Evolutionary conservation across 2,329 filamentous ascomycete species (phyloP), one percentile per base, ranked within the genome.

Genomic region (Diaporthe helianthi): DNA sequence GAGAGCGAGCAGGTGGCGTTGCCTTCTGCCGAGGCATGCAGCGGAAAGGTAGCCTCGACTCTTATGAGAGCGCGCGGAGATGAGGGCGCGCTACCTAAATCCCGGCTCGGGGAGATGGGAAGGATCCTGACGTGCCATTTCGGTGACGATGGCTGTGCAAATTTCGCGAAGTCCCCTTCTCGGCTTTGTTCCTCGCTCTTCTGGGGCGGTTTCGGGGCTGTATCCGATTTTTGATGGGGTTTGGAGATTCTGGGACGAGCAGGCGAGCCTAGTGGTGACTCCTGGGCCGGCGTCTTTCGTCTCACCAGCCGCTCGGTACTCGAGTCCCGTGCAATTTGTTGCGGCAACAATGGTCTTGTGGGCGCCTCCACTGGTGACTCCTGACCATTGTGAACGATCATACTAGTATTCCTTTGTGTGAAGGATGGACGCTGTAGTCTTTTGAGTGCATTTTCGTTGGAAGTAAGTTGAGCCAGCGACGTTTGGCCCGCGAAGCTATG

Each of bases 31-130:
- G 58, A 46, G 22, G 44, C 29, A 12, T 65, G 41, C 15, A 41
- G 64, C 19, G 69, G 65, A 22, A 71, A 47, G 17, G 65, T 24
- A 4, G 60, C 69, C 54, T 71, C 69, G 6, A 71, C 31, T n/a
- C 47, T 65, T 38, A 65, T 7, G 1, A 49, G 24, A 22, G 55
- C 19, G 29, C 64, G 68, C 22, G 55, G 17, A 9, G 47, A 19
- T 12, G 36, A 26, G 13, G 13, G 1, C 4, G 10, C 8, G 22
- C 38, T 38, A 7, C 29, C 33, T 5, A 22, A 13, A 3, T n/a
- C 19, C 33, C 36, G 26, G n/a, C 29, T 52, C n/a, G 17, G 9
- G n/a, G 49, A 2, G 7, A 69, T 31, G 17, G 65, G 69, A 19
- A 68, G 9, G 17, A 69, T 69, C 17, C n/a, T 55, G 46, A 69